Conservation (phyloP, 169 alveolate species). For the Cystoisospora suis region DNA sequence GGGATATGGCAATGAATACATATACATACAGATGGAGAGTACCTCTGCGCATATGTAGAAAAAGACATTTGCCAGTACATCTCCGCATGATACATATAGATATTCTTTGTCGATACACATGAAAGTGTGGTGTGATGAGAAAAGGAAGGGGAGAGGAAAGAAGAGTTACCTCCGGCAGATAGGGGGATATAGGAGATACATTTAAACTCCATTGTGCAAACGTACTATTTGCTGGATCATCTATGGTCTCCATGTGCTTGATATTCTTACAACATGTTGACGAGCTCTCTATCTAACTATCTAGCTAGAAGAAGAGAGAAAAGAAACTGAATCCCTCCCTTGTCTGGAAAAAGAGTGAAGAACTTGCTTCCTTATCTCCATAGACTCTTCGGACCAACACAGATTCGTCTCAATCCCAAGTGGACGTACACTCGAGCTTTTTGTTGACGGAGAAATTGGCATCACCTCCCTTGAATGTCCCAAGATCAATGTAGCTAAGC, state of each 20-base stretch:
- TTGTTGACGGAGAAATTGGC: slow-evolving; percentile 17
- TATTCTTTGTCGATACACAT: no score
- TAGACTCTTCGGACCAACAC: not conserved
- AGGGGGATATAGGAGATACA: no score
- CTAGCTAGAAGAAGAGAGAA: not conserved
- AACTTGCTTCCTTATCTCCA: not conserved
- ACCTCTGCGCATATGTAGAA: no score
- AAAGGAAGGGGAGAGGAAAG: no score
- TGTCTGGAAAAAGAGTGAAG: not conserved
- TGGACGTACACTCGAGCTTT: slow-evolving; percentile 22
- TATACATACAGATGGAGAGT: no score
- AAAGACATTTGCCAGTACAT: no score
- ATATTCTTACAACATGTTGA: not conserved
- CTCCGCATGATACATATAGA: no score
- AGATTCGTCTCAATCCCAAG: not conserved
- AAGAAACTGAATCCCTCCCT: not conserved
- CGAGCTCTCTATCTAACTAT: not conserved
- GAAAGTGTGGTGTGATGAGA: no score
- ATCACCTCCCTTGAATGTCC: not conserved
- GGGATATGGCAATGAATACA: not conserved
- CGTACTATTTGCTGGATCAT: no score
- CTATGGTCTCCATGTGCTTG: not conserved
- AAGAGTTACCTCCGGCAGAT: no score
- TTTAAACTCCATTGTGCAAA: no score
- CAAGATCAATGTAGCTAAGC: slow-evolving; percentile 19